A percentile compares a stretch with the other conserved stretches of the same genome.
Conservation (phyloP, 306 rosid species). For the Acmispon strigosus region DNA sequence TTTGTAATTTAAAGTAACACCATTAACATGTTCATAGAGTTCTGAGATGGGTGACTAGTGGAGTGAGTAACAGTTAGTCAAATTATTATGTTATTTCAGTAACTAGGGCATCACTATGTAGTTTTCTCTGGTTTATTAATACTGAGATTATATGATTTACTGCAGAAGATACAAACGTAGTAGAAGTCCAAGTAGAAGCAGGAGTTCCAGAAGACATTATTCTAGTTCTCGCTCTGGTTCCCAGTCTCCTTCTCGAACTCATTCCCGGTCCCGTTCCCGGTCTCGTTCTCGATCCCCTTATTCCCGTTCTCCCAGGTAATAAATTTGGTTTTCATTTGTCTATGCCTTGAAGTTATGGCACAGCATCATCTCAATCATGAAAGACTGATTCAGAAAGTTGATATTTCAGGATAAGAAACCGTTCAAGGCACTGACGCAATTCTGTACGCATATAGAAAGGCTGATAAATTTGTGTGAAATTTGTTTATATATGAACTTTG, state of each 20-base stretch:
- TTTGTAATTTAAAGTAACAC: not conserved
- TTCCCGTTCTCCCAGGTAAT: constrained; percentile 77
- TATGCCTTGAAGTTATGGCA: not conserved
- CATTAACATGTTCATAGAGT: not conserved
- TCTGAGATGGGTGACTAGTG: not conserved
- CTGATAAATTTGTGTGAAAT: not conserved
- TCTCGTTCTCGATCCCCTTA: constrained; percentile 31
- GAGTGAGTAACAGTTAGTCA: not conserved
- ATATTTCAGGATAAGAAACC: constrained; percentile 59
- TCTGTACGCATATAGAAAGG: constrained; percentile 2
- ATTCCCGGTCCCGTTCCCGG: constrained; percentile 33
- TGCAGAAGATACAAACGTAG: constrained; percentile 69
- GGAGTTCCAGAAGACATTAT: constrained; percentile 55
- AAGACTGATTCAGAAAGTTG: constrained; percentile 24
- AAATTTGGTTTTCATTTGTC: not conserved
- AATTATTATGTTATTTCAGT: not conserved
- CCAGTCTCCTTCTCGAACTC: constrained; percentile 30
- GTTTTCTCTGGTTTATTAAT: not conserved
- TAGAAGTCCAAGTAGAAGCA: constrained; percentile 82
- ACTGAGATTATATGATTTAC: not conserved
- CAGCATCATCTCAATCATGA: not conserved
- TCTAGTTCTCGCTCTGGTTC: constrained; percentile 57
- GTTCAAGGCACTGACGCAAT: constrained; percentile 51
- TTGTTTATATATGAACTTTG: constrained; percentile 14
- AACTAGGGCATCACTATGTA: not conserved